Base-by-base conservation (phyloP, 2,329 filamentous ascomycete species). In the Fusarium solani-melongenae region DNA sequence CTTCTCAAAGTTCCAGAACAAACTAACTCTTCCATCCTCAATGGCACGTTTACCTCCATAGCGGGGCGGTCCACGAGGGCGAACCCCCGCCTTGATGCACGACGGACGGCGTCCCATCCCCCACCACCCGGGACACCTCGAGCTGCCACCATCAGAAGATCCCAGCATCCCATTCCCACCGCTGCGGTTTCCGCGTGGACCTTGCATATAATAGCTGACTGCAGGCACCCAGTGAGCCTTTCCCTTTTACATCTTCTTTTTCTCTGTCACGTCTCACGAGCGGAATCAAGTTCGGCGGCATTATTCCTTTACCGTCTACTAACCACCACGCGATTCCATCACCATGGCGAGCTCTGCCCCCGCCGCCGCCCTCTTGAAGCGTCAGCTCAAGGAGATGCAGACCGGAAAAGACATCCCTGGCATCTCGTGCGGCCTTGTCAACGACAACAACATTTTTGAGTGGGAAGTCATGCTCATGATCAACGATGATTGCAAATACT, bases 381-480 rank as follows among this genome's bases (percentile, higher is more conserved):
- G 93, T 66, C 96, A 98, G 84, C 90, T 98, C 74, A 97, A 97
- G 86, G 92, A 97, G 81, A 98, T 99, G 91, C 94, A 97, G 84
- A 91, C 89, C 27, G 92, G 94, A 82, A 96, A 95, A 81, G 95
- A 98, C 83, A 93, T 98, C 55, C 94, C 94, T 0, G 96, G 96
- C 62, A 98, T 98, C 80, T 98, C 95, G 71, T 97, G 94, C 78
- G 96, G 96, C 0, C 86, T 99, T 49, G 91, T 95, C 61, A 91
- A 92, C 78, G 93, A 93, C 82, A 93, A 86, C 84, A 97, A 97
- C 81, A 91, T 98, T 11, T 98, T 98, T 76, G 93, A 97, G 86
- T 99, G 96, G 96, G 95, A 98, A 83, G 95, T 98, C 22, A 98
- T 98, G 93, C 90, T 99, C 70, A 98, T 99, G 96, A 96, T 98